A percentile compares a stretch with the other conserved stretches of the same genome.
These are phyloP conservation scores for Hippophae rhamnoides DNA, from an alignment of 306 rosid genomes.

Conservation along the genomic window DNA sequence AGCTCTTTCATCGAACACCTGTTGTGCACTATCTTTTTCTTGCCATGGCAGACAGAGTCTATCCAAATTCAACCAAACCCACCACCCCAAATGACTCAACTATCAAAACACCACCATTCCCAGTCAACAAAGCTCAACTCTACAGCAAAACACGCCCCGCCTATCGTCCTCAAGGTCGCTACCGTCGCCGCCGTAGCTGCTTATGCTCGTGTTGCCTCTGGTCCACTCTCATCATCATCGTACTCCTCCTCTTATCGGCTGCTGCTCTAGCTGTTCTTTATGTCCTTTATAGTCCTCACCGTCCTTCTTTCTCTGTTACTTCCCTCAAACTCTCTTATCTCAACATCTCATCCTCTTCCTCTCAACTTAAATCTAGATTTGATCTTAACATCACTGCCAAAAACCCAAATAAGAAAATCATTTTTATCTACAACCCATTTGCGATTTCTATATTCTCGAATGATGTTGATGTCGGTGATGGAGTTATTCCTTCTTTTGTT, in stretches of 20 bases:
- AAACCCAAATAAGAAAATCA: slow-evolving; percentile 50
- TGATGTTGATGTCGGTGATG: slow-evolving; percentile 31
- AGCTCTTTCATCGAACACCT: not conserved
- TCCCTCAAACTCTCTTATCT: slow-evolving; percentile 28
- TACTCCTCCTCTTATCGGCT: slow-evolving; percentile 42
- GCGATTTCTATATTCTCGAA: slow-evolving; percentile 23
- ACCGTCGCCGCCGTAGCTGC: slow-evolving; percentile 37
- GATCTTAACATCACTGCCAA: slow-evolving; percentile 34
- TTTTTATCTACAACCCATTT: slow-evolving; percentile 27
- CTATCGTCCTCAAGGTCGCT: slow-evolving; percentile 53
- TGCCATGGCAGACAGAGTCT: slow-evolving; percentile 58
- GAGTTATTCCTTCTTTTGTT: slow-evolving; percentile 34
- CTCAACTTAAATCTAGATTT: slow-evolving; percentile 30
- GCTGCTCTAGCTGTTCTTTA: slow-evolving; percentile 39
- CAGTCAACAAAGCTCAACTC: slow-evolving; percentile 54
- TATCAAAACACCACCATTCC: slow-evolving; percentile 26
- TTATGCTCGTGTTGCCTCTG: slow-evolving; percentile 57
- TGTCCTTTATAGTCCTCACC: slow-evolving; percentile 55
- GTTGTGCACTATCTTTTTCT: slow-evolving; percentile 1
- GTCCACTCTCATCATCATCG: slow-evolving; percentile 35
- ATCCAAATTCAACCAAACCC: slow-evolving; percentile 46
- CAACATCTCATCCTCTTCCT: slow-evolving; percentile 26
- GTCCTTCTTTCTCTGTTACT: slow-evolving; percentile 30
- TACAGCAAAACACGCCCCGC: slow-evolving; percentile 61
- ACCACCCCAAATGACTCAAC: slow-evolving; percentile 17